These are phyloP conservation scores for Rossbeevera mucosa DNA, from an alignment of 768 basidiomycete species.

Conservation along the genomic window DNA sequence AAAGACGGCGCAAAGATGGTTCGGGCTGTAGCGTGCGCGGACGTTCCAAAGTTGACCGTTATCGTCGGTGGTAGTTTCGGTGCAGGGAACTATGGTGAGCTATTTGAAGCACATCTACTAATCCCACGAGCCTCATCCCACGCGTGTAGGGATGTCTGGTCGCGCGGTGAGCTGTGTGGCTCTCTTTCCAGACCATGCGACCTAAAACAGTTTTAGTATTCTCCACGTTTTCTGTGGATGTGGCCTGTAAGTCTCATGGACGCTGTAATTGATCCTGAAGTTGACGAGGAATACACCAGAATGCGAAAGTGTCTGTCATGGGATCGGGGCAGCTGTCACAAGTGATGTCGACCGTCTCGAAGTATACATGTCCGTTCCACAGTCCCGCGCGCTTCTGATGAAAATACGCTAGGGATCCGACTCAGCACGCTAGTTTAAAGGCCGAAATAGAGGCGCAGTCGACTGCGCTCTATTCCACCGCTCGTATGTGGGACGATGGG, in stretches of 20 bases:
- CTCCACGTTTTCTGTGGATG: slow-evolving; percentile 95
- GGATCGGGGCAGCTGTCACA: slow-evolving; percentile 89
- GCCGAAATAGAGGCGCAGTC: slow-evolving; percentile 86
- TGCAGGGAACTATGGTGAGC: slow-evolving; percentile 88
- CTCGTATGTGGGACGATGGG: slow-evolving; percentile 92
- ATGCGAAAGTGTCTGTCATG: slow-evolving; percentile 94
- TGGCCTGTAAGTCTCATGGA: slow-evolving; percentile 70
- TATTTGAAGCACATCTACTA: slow-evolving; percentile 3
- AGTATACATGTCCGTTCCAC: slow-evolving; percentile 45
- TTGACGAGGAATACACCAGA: slow-evolving; percentile 38
- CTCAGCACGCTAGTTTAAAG: slow-evolving; percentile 69
- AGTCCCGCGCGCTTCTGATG: background rate
- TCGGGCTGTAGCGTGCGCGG: slow-evolving; percentile 87
- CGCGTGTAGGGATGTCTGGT: slow-evolving; percentile 76
- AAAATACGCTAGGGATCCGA: slow-evolving; percentile 55
- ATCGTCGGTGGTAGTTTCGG: slow-evolving; percentile 92
- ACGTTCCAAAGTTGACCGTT: slow-evolving; percentile 92
- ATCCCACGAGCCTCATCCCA: slow-evolving; percentile 11
- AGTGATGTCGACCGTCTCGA: slow-evolving; percentile 88
- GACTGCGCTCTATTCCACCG: slow-evolving; percentile 81
- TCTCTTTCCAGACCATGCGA: background rate
- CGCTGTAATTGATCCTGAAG: slow-evolving; percentile 3
- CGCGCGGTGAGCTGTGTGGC: slow-evolving; percentile 61
- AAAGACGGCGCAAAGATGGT: slow-evolving; percentile 98
- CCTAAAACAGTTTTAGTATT: slow-evolving; percentile 53